These are phyloP conservation scores for Hirschfeldia incana DNA, from an alignment of 345 rosid species.

Conservation along the genomic window DNA sequence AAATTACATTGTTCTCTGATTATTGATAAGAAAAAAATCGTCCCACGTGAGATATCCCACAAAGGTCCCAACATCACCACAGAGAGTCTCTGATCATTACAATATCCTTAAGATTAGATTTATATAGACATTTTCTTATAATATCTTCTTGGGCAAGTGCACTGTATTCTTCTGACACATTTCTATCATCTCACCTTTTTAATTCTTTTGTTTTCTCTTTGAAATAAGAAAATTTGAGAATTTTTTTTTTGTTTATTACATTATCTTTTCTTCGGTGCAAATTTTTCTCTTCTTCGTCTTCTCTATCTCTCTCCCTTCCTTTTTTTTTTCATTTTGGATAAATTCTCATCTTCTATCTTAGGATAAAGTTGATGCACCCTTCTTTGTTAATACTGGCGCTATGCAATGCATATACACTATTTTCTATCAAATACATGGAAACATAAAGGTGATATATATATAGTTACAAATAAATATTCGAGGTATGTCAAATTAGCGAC, in stretches of 20 bases:
- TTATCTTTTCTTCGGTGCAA: slow-evolving; percentile 38
- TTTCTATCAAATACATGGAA: not conserved
- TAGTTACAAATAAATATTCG: not conserved
- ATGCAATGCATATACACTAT: not conserved
- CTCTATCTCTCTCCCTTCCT: not conserved
- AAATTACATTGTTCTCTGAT: slow-evolving; percentile 26
- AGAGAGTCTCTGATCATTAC: slow-evolving; percentile 39
- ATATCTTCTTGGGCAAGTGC: slow-evolving; percentile 51
- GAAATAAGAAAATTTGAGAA: not conserved
- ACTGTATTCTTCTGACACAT: slow-evolving; percentile 71
- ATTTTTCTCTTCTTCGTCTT: slow-evolving; percentile 3
- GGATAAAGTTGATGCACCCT: slow-evolving; percentile 40
- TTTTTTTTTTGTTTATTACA: not conserved
- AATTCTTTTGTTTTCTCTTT: slow-evolving; percentile 8
- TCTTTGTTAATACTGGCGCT: slow-evolving; percentile 26
- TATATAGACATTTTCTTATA: slow-evolving; percentile 39
- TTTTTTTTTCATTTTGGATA: slow-evolving; percentile 41
- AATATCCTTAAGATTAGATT: slow-evolving; percentile 41
- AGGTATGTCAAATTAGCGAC: not conserved
- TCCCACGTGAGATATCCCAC: slow-evolving; percentile 65
- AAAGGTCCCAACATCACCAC: slow-evolving; percentile 70
- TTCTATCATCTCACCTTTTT: slow-evolving; percentile 44
- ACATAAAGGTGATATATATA: not conserved
- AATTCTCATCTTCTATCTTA: slow-evolving; percentile 70
- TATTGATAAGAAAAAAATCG: slow-evolving; percentile 10